phyloP scores from a whole-genome alignment of 2,329 filamentous ascomycete genomes.

The Scortechinia acanthostroma region DNA sequence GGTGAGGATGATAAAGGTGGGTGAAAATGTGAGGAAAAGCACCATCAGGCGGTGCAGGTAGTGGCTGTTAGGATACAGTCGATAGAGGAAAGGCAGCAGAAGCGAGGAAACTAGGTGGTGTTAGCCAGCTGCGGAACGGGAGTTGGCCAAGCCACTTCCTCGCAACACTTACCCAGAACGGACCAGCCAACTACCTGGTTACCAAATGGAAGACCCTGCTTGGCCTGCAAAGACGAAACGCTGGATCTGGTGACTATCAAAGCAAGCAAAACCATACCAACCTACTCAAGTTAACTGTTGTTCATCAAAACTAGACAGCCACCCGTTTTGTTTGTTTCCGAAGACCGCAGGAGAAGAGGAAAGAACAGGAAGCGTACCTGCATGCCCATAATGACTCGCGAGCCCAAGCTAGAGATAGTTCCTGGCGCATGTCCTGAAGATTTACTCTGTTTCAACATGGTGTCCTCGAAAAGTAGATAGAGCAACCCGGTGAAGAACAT shows the following conservation, averaged over 20 bases:
- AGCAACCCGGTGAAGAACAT: constrained; percentile 72
- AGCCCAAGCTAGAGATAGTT: constrained; percentile 30
- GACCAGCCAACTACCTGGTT: constrained; percentile 84
- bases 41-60: constrained; percentile 85
- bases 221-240: constrained; percentile 76
- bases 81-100: constrained; percentile 73
- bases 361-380: constrained; percentile 37
- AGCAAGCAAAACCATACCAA: constrained; percentile 73
- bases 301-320: neutral
- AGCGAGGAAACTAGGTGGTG: constrained; percentile 59
- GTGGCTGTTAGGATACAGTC: constrained; percentile 72
- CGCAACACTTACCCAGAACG: constrained; percentile 52
- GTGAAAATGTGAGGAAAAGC: constrained; percentile 86
- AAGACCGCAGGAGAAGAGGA: too few species aligned
- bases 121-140: too few species aligned
- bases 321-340: too few species aligned
- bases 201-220: constrained; percentile 74
- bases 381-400: constrained; percentile 54
- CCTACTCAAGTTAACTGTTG: constrained; percentile 23
- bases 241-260: constrained; percentile 84
- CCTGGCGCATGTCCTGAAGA: constrained; percentile 28
- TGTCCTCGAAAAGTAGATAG: constrained; percentile 76
- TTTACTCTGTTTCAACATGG: constrained; percentile 20
- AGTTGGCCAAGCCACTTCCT: neutral
- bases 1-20: constrained; percentile 88